Base-by-base conservation (phyloP, 495 filamentous ascomycete species). In the Neurospora sp. region DNA sequence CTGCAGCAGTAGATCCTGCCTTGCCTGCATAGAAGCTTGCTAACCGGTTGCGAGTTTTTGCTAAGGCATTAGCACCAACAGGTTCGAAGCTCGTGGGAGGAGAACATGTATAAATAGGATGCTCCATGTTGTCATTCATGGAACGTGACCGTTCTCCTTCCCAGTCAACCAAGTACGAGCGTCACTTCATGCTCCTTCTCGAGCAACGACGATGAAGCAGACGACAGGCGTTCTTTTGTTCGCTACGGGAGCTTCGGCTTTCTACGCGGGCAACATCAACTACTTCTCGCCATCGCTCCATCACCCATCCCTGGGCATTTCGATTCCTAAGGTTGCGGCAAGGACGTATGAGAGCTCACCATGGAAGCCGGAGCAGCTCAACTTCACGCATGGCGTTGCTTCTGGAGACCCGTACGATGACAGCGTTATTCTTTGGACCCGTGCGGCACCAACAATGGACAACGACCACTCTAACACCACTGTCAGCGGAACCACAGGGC, bases 381-480 rank as follows among this genome's bases (percentile, higher is more conserved):
- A 85, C 73, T 91, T 92, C 78, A 92, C 90, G 8, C 90, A 91
- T 73, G 88, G 90, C 72, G 85, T 92, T 12, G 90, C 90, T n/a
- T 90, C 87, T 20, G 90, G 90, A 10, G 90, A 92, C 74, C 90
- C 90, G 3, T 91, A 88, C 75, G 78, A 87, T 17, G 79, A 87
- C 75, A 89, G 86, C 22, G 86, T 92, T 3, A 89, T 92, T 71
- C 82, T 92, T 0, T 92, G 90, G 90, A 91, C 90, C 0, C 81
- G 90, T n/a, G 82, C 85, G n/a, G 84, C 88, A 7, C 90, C 90
- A 35, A 82, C 82, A 40, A 73, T 70, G 37, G 85, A 84, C 12
- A 87, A 89, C 70, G 88, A 88, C 70, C 70, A 83, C 41, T 86
- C 84, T 68, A 89, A 90, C 72, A 78, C 83, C 16, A 88, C 88